Base-by-base conservation (phyloP, 345 rosid genomes). In the Syzygium aromaticum region DNA sequence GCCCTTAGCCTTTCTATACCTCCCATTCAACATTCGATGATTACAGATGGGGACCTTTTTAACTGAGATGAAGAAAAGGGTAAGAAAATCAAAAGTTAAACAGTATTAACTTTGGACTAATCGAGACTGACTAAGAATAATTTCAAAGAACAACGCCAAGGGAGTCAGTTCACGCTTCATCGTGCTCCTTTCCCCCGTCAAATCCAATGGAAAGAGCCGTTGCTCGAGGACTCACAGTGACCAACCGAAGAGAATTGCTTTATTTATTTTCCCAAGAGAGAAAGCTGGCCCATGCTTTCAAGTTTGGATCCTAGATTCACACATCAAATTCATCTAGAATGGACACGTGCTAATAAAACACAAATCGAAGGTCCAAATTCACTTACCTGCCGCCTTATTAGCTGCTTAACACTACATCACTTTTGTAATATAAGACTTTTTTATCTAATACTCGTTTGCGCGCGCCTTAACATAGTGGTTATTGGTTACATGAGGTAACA, bases 21-120 rank as follows among this genome's bases (percentile, higher is more conserved):
- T 56, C 86, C 87, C 90, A 92, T 92, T 89, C 90, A 84, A 91
- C 86, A 86, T 90, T 46, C 86, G 88, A 94, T 92, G 77, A 94
- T 93, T 92, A 84, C 91, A 22, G 52, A 89, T 86, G 86, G 91
- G 88, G 61, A 43, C 46, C 46, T 90, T 27, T 78, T 87, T 63
- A 33, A 73, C 80, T n/a, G 54, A 3, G 85, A 57, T 40, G 21
- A 27, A 59, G 43, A 28, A 83, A 54, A 57, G 21, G 85, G 27
- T 8, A 25, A 52, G 22, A 16, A 46, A 57, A 78, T 84, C 49
- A 54, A 52, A 83, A 87, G 78, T 57, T 54, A 54, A 53, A 85
- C 23, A 28, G 38, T 43, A 27, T 13, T 3, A 28, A 19, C 80
- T 33, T 73, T 73, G 80, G 80, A 73, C 80, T 49, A 43, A 85